These are phyloP conservation scores for Puccinia polysora DNA, from an alignment of 1,284 basidiomycete species.

Conservation along the genomic window DNA sequence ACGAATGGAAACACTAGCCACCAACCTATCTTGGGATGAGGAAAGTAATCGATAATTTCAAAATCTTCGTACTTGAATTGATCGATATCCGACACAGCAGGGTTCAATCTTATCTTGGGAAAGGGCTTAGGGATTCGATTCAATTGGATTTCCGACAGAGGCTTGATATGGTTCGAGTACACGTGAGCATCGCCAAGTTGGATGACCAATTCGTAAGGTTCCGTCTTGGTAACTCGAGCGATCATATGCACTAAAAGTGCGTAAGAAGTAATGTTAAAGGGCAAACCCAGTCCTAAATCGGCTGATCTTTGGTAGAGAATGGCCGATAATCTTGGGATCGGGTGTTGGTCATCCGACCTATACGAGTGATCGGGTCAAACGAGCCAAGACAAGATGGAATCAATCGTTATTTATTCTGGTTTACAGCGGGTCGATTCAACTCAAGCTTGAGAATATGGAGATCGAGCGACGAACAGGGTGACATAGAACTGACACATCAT, in stretches of 20 bases:
- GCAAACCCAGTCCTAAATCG: conserved; percentile 91
- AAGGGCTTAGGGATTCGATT: conserved; percentile 72
- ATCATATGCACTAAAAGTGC: conserved; percentile 95
- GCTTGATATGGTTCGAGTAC: conserved; percentile 85
- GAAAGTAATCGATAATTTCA: conserved; percentile 77
- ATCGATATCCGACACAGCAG: conserved; percentile 70
- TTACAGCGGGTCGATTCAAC: background rate
- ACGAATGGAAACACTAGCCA: too few species aligned
- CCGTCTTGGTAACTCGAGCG: conserved; percentile 79
- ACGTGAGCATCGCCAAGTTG: conserved; percentile 96
- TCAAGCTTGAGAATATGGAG: conserved; percentile 53
- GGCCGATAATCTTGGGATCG: conserved; percentile 68
- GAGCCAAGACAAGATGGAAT: too few species aligned
- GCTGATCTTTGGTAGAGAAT: conserved; percentile 98
- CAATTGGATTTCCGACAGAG: conserved; percentile 70
- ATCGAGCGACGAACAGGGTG: conserved; percentile 63
- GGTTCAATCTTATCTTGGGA: conserved; percentile 69
- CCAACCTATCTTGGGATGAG: conserved; percentile 67
- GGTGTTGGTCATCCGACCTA: conserved; percentile 51
- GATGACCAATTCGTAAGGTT: conserved; percentile 80
- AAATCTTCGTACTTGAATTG: conserved; percentile 77
- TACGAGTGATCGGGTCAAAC: background rate
- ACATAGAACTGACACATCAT: conserved; percentile 99
- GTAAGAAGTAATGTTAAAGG: conserved; percentile 98
- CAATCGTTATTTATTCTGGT: background rate